Conservation (phyloP, 352 stramenopile species). For the Phytophthora foliorum region DNA sequence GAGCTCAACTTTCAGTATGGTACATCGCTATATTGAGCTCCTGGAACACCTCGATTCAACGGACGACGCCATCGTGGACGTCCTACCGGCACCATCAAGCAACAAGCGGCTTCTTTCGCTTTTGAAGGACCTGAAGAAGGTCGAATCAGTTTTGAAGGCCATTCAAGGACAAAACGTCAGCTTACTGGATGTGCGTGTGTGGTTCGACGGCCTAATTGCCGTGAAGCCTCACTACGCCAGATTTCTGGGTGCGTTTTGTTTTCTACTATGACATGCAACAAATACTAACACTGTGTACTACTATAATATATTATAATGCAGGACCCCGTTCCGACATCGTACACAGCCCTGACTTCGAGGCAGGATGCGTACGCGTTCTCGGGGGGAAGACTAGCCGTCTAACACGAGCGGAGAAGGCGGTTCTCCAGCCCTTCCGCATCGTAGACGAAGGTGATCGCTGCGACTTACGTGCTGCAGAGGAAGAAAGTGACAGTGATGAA, state of each 20-base stretch:
- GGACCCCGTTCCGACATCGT: constrained; percentile 16
- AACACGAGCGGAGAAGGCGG: neutral
- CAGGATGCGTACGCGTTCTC: constrained; percentile 1
- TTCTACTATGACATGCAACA: no score
- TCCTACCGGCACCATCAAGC: neutral
- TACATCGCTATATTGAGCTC: neutral
- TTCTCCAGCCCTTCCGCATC: neutral
- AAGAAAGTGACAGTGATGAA: neutral
- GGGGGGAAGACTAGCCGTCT: neutral
- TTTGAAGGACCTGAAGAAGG: no score
- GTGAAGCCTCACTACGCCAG: no score
- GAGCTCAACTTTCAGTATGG: neutral
- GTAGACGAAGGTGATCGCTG: neutral
- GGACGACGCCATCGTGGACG: neutral
- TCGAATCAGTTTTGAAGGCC: no score
- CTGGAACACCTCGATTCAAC: neutral
- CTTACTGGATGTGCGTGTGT: no score
- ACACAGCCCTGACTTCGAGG: constrained; percentile 34
- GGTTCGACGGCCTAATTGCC: no score
- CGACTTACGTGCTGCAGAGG: no score
- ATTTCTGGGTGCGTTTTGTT: no score
- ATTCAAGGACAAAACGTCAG: no score
- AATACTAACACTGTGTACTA: neutral
- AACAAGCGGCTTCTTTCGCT: no score
- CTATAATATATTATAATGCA: neutral